phyloP scores from a whole-genome alignment of 2,329 filamentous ascomycete genomes.

The Hypoxylon sp. region DNA sequence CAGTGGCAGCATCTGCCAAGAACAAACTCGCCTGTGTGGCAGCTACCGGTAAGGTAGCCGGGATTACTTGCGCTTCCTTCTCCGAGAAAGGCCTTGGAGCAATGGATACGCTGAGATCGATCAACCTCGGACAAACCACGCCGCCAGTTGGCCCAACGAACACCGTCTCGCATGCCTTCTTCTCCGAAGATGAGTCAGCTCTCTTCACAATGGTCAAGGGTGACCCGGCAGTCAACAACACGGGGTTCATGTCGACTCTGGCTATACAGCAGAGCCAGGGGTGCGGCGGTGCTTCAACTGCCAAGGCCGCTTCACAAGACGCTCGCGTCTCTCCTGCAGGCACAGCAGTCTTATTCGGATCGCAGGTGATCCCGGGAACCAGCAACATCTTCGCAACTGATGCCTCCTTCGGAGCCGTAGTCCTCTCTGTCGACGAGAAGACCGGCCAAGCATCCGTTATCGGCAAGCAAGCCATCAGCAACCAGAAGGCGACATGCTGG shows the following conservation, averaged over 20 bases:
- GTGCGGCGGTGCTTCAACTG: slow-evolving; percentile 17
- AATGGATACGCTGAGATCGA: slow-evolving; percentile 61
- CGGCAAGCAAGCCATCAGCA: slow-evolving; percentile 59
- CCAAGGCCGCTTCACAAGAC: slow-evolving; percentile 48
- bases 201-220: slow-evolving; percentile 73
- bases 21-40: slow-evolving; percentile 48
- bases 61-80: slow-evolving; percentile 48
- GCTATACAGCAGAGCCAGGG: slow-evolving; percentile 53
- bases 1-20: slow-evolving; percentile 61
- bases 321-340: slow-evolving; percentile 61
- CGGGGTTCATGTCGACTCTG: slow-evolving; percentile 68
- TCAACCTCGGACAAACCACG: slow-evolving; percentile 67
- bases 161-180: slow-evolving; percentile 72
- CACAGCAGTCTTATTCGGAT: slow-evolving; percentile 71
- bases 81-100: slow-evolving; percentile 54
- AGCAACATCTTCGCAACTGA: slow-evolving; percentile 67
- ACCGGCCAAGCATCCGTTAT: slow-evolving; percentile 53
- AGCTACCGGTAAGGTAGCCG: slow-evolving; percentile 54
- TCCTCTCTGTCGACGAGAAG: slow-evolving; percentile 59
- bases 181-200: slow-evolving; percentile 65
- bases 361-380: slow-evolving; percentile 59
- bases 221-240: slow-evolving; percentile 65
- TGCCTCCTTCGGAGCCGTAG: slow-evolving; percentile 67
- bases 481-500: slow-evolving; percentile 72
- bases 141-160: slow-evolving; percentile 70